phyloP scores from a whole-genome alignment of 2,329 filamentous ascomycete genomes.

The Alternaria sp. region DNA sequence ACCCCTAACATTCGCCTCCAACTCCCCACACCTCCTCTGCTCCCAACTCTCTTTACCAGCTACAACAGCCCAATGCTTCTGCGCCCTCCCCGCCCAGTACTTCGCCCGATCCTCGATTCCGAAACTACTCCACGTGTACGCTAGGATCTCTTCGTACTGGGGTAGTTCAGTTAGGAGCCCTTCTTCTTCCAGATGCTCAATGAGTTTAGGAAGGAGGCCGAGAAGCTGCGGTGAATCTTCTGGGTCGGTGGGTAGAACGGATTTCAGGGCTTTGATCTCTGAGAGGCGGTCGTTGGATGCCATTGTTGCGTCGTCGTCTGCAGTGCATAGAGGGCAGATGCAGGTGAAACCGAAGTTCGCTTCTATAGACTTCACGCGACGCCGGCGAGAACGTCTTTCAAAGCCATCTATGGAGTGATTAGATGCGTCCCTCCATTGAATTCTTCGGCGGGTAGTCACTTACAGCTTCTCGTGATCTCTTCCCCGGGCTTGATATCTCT shows the following conservation, averaged over 20 bases:
- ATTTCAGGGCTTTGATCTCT: slow-evolving; percentile 35
- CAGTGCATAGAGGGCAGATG: slow-evolving; percentile 38
- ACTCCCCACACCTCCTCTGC: slow-evolving; percentile 25
- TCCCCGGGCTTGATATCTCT: slow-evolving; percentile 35
- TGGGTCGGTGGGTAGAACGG: slow-evolving; percentile 27
- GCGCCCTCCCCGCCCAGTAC: slow-evolving; percentile 37
- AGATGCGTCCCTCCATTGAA: neutral
- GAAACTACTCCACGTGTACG: slow-evolving; percentile 39
- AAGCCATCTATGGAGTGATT: slow-evolving; percentile 32
- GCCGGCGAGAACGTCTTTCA: slow-evolving; percentile 18
- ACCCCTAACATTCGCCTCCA: slow-evolving; percentile 29
- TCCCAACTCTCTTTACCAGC: slow-evolving; percentile 37
- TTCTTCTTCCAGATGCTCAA: slow-evolving; percentile 37
- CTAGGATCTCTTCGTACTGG: slow-evolving; percentile 42
- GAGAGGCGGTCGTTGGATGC: slow-evolving; percentile 35
- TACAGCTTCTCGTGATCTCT: slow-evolving; percentile 42
- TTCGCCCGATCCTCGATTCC: slow-evolving; percentile 33
- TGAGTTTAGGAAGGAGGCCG: slow-evolving; percentile 30
- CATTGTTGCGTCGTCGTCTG: slow-evolving; percentile 15
- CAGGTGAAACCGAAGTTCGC: slow-evolving; percentile 40
- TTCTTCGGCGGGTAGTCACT: neutral
- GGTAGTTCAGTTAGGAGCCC: slow-evolving; percentile 30
- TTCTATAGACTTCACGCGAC: slow-evolving; percentile 27
- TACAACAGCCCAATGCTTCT: slow-evolving; percentile 32
- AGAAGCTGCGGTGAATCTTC: slow-evolving; percentile 30